Evolutionary conservation across 2,329 filamentous ascomycete species (phyloP), one percentile per base, ranked within the genome.

Genomic region (Pseudopithomyces chartarum): DNA sequence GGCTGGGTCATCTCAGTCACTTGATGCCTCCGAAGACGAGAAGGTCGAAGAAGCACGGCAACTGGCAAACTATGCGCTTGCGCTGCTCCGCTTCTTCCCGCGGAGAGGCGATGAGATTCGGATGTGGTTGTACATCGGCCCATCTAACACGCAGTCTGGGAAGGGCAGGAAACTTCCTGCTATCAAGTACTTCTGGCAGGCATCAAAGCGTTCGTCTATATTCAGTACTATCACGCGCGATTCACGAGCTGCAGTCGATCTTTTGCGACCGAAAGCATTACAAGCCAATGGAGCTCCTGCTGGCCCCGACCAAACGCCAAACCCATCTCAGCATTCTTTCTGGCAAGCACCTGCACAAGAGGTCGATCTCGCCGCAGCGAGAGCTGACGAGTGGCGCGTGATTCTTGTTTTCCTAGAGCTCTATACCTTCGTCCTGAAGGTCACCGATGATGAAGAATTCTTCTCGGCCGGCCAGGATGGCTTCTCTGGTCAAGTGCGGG

Each of bases 371-470:
- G 69, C 75, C 72, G 52, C 68, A 64, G 61, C 81, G 71, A 75
- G 81, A 76, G 77, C 82, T 23, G 84, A 88, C 63, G 92, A 98
- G 70, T 99, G 95, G 95, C 88, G 90, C 17, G 88, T 95, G 1
- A 86, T 97, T 40, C 81, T 98, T 0, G 83, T 99, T 0, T 98
- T 99, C 70, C 82, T 99, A 6, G 95, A 99, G 67, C 84, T 99
- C 0, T 99, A 97, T 72, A 92, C 90, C 2, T 98, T 98, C 71
- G 87, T 97, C 2, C 80, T 98, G 12, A 90, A 95, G 65, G 86
- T 98, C 33, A 96, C 94, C 73, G 95, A 99, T 65, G 95, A 99
- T 61, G 94, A 98, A 63, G 95, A 99, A 66, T 99, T 99, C 71
- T 90, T 96, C 59, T 85, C 86, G 55, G 82, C 83, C 54, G 59